Percentiles rank a stretch among this genome's conserved stretches.
These are phyloP conservation scores for Metschnikowia henanensis DNA, from an alignment of 805 yeast species.

Conservation along the genomic window DNA sequence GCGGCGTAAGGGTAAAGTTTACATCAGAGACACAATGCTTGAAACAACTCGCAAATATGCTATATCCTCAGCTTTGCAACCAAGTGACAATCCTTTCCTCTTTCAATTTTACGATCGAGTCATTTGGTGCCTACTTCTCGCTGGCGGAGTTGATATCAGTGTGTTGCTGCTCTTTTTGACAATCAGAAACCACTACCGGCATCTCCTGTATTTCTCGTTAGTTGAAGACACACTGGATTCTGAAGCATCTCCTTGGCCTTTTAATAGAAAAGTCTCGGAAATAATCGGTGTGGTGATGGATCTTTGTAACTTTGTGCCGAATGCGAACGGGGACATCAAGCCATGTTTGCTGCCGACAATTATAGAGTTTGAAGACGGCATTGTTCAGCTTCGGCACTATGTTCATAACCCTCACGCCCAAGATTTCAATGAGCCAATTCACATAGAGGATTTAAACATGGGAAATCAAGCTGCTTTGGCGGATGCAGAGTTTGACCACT, in stretches of 20 bases:
- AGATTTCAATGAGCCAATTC: not conserved
- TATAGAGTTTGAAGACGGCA: not conserved
- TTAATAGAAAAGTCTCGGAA: not conserved
- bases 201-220: constrained; percentile 5
- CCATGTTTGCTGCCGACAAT: constrained; percentile 2
- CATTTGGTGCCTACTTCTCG: constrained; percentile 17
- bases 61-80: constrained; percentile 15
- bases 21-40: constrained; percentile 4
- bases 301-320: not conserved
- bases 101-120: constrained; percentile 15
- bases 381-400: constrained; percentile 1
- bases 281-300: not conserved
- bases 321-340: not conserved
- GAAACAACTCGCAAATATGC: constrained; percentile 17
- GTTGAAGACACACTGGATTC: not conserved
- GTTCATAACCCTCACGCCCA: constrained; percentile 1
- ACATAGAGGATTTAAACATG: not conserved
- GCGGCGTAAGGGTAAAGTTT: not conserved
- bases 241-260: constrained; percentile 1
- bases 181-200: constrained; percentile 8
- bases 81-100: constrained; percentile 14
- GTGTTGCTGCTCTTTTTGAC: constrained; percentile 11
- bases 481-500: not conserved
- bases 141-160: constrained; percentile 12
- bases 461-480: not conserved